These are phyloP conservation scores for Kuraishia borneana DNA, from an alignment of 805 yeast species.

Conservation along the genomic window DNA sequence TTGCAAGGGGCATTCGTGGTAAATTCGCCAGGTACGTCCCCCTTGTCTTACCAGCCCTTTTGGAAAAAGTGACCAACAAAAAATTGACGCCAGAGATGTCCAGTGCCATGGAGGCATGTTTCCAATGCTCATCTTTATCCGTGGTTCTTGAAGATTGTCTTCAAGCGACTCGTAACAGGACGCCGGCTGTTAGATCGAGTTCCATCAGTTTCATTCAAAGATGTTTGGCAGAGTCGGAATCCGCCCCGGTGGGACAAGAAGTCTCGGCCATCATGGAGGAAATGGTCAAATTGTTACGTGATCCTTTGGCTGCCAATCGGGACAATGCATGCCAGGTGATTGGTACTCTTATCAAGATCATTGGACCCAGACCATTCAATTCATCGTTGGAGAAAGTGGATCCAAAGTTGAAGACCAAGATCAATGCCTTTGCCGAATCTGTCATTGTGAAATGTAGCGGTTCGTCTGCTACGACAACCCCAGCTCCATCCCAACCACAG, in stretches of 20 bases:
- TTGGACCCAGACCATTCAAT: conserved; percentile 60
- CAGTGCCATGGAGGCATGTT: conserved; percentile 54
- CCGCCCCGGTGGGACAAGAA: conserved; percentile 40
- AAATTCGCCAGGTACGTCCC: conserved; percentile 44
- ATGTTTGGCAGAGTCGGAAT: conserved; percentile 40
- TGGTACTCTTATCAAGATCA: conserved; percentile 75
- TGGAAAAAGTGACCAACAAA: conserved; percentile 84
- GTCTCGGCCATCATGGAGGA: conserved; percentile 44
- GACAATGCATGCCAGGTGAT: conserved; percentile 65
- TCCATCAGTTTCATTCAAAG: conserved; percentile 53
- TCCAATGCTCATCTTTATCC: conserved; percentile 33
- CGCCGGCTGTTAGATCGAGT: conserved; percentile 73
- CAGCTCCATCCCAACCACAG: neutral
- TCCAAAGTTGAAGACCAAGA: conserved; percentile 52
- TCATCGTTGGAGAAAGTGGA: conserved; percentile 61
- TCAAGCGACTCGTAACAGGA: conserved; percentile 57
- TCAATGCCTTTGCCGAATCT: conserved; percentile 42
- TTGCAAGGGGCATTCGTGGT: conserved; percentile 57
- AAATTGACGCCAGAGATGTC: conserved; percentile 72
- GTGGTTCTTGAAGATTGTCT: conserved; percentile 52
- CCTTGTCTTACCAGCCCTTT: conserved; percentile 43
- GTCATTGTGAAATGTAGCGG: conserved; percentile 38
- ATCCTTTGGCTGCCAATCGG: conserved; percentile 78
- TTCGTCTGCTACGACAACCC: neutral
- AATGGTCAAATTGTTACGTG: conserved; percentile 57